These are phyloP conservation scores for Pseudocercospora macadamiae DNA, from an alignment of 2,329 filamentous ascomycete genomes.

Conservation along the genomic window DNA sequence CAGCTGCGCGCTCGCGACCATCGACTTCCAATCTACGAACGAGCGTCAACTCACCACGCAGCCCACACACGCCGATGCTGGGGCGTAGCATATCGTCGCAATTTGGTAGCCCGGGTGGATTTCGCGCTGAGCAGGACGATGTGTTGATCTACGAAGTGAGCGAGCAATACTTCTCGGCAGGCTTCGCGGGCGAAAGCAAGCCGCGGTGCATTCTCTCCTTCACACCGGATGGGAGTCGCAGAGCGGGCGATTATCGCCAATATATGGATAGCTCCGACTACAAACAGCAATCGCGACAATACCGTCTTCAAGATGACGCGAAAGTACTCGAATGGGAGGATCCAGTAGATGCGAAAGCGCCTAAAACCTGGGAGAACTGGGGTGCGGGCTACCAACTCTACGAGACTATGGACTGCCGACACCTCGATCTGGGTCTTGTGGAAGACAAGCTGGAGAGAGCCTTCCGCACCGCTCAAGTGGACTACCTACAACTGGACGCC, in stretches of 20 bases:
- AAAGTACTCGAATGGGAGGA: too few species aligned
- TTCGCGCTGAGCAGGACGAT: constrained; percentile 75
- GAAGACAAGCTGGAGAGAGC: constrained; percentile 85
- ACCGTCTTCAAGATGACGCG: constrained; percentile 58
- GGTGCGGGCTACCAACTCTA: constrained; percentile 73
- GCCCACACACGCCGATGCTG: constrained; percentile 59
- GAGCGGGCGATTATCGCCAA: constrained; percentile 78
- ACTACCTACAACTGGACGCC: constrained; percentile 71
- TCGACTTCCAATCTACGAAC: constrained; percentile 14
- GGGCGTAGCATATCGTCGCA: constrained; percentile 62
- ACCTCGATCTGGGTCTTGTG: constrained; percentile 75
- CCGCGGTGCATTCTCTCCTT: constrained; percentile 74
- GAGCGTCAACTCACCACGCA: constrained; percentile 17
- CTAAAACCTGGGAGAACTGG: too few species aligned
- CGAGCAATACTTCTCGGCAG: constrained; percentile 74
- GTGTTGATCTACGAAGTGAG: constrained; percentile 81
- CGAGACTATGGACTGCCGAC: constrained; percentile 64
- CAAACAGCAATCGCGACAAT: constrained; percentile 6
- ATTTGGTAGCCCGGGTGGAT: constrained; percentile 61
- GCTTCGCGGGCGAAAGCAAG: constrained; percentile 80
- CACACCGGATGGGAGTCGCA: constrained; percentile 73
- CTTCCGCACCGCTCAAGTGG: constrained; percentile 79
- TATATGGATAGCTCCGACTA: constrained; percentile 27
- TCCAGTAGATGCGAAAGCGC: too few species aligned
- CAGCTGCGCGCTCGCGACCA: constrained; percentile 24